Evolutionary conservation across 805 yeast species (phyloP), one percentile per base, ranked within the genome.

Genomic region (Zygotorulaspora florentina): DNA sequence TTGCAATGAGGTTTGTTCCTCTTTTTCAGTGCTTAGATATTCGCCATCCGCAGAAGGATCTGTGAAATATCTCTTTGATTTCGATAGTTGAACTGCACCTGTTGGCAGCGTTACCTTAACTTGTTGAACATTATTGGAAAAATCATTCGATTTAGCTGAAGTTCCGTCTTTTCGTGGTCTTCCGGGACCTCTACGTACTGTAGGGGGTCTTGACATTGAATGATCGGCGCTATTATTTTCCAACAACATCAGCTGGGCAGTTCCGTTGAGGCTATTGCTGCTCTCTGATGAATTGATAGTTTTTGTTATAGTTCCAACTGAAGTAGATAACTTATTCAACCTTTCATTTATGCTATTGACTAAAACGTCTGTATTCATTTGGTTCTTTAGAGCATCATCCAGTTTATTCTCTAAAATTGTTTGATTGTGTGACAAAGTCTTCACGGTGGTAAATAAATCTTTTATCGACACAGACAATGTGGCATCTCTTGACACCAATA

Each of bases 331-430:
- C 15, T 50, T 45, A 37, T 52, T 53, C 18, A 58, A 33, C 40
- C 59, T 40, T 40, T 57, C 50, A 31, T 57, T 61, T 26, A 63
- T 41, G 25, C 54, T 53, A 45, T 66, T 66, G 10, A 66, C 65
- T 16, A 63, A 46, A 2, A 59, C 46, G 45, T 66, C 70, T 6
- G 70, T 64, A 46, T 65, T 64, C 54, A 61, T 55, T 43, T 66
- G 70, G 46, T 66, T 66, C 36, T 56, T 63, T 40, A 65, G 43
- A 26, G 61, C 54, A 47, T 66, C 70, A 33, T 66, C 68, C 29
- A 66, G 40, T 45, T 59, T 65, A 49, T 61, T 66, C 45, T 66
- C 68, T 25, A 66, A 48, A 1, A 64, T 62, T n/a, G 58, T 49
- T 46, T 66, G 70, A 43, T 66, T 65, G 34, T 64, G 59, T 8